Base-by-base conservation (phyloP, 2,329 filamentous ascomycete species). In the Fusarium devonianum region DNA sequence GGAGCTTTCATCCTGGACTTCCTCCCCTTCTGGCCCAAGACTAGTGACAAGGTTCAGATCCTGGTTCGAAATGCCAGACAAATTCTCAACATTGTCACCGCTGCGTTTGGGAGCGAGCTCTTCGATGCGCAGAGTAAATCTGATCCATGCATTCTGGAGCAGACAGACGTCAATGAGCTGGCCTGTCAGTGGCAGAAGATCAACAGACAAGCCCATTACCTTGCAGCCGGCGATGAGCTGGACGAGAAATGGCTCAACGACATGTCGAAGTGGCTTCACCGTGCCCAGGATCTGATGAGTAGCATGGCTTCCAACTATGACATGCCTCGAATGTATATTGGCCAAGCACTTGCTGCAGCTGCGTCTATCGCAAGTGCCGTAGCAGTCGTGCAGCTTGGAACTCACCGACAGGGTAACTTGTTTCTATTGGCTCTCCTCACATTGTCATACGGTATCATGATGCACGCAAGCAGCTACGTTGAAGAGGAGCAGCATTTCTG, bases 401-500 rank as follows among this genome's bases (percentile, higher is more conserved):
- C 38, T 7, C 40, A 52, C 14, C 45, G 39, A 1, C 29, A 46
- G 13, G 58, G 56, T 1, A 44, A 49, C 11, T 62, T 77, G 9
- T 47, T 69, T 7, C 77, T 78, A 4, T 75, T 89, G 39, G 58
- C 75, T 4, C 55, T 80, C 2, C 75, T 85, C 21, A 81, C 81
- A 1, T 36, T 86, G 0, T 71, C 81, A 0, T 96, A 97, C 67
- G 85, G 87, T 2, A 70, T 84, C 26, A 95, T 97, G 85, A 97
- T 97, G 92, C 97, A 97, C 73, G 93, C 92, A 8, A 96, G 90
- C 69, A 97, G 92, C 67, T 99, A 94, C 69, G 91, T 99, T 2
- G 94, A 99, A 71, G 94, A 99, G 73, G 94, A 99, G 70, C 94
- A 99, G 38, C 91, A 97, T 61, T 97, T 96, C 69, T 99, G 94